Conservation (phyloP, 257 asterid species). For the Buddleja alternifolia region DNA sequence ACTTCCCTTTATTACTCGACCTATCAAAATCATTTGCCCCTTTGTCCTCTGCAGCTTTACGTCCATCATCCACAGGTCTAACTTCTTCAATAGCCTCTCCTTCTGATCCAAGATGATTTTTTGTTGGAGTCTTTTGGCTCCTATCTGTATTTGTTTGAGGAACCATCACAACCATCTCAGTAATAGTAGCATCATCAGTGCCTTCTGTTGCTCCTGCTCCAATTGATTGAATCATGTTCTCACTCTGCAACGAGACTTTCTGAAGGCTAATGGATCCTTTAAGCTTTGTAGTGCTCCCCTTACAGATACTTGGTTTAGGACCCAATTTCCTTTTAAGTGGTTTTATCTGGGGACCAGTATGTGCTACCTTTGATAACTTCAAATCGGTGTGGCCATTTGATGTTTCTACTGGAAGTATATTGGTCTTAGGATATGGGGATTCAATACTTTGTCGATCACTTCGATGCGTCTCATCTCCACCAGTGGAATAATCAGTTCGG, state of each 20-base stretch:
- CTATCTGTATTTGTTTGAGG: slow-evolving; percentile 30
- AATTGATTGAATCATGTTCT: slow-evolving; percentile 22
- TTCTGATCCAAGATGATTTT: too few species aligned
- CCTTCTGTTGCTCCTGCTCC: slow-evolving; percentile 31
- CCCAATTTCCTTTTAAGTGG: slow-evolving; percentile 51
- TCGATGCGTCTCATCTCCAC: slow-evolving; percentile 35
- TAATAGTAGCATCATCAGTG: too few species aligned
- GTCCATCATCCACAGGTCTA: slow-evolving; percentile 34
- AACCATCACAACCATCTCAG: too few species aligned
- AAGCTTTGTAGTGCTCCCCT: slow-evolving; percentile 40
- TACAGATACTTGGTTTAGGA: slow-evolving; percentile 44
- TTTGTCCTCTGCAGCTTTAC: slow-evolving; percentile 47
- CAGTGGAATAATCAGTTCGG: slow-evolving; percentile 31
- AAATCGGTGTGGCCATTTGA: slow-evolving; percentile 31
- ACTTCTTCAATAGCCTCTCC: slow-evolving; percentile 7
- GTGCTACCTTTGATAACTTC: slow-evolving; percentile 38
- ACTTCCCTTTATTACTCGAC: slow-evolving; percentile 24
- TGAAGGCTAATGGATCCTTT: slow-evolving; percentile 50
- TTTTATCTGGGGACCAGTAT: slow-evolving; percentile 35
- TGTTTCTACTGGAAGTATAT: slow-evolving; percentile 25
- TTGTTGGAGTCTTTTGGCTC: too few species aligned
- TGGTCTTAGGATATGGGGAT: slow-evolving; percentile 33
- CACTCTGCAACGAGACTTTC: slow-evolving; percentile 34
- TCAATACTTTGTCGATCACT: slow-evolving; percentile 37
- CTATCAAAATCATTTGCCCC: slow-evolving; percentile 30